Evolutionary conservation across 1,284 basidiomycete genomes (phyloP).

Genomic region (Gomphus bonarii): DNA sequence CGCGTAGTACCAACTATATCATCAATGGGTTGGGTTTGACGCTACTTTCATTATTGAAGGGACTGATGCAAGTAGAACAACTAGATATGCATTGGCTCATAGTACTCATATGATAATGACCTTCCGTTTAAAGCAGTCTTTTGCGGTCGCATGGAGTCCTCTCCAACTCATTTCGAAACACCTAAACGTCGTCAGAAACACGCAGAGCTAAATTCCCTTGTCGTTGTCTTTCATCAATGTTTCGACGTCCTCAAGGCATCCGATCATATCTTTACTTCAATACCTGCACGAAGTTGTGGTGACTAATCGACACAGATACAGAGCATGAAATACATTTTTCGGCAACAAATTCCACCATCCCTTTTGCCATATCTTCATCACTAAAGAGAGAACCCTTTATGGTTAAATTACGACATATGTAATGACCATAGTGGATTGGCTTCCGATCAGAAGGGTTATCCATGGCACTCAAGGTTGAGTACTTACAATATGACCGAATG

Average conservation of each 20-base stretch:
- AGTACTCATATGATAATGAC: too few relatives aligned
- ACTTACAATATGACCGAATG: too few relatives aligned
- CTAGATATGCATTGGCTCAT: too few relatives aligned
- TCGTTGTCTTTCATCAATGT: slow-evolving; percentile 5
- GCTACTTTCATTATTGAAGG: too few relatives aligned
- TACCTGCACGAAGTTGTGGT: background rate
- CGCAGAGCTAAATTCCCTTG: slow-evolving; percentile 7
- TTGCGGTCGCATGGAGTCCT: too few relatives aligned
- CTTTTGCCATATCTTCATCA: background rate
- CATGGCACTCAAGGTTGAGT: too few relatives aligned
- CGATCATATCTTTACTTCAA: slow-evolving; percentile 6
- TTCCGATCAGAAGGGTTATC: too few relatives aligned
- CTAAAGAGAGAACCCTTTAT: slow-evolving; percentile 3
- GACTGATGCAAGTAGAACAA: too few relatives aligned
- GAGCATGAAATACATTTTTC: background rate
- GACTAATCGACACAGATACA: too few relatives aligned
- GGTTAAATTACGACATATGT: slow-evolving; percentile 1
- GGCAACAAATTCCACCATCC: slow-evolving; percentile 7
- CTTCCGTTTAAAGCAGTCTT: too few relatives aligned
- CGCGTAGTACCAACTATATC: too few relatives aligned
- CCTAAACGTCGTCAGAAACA: background rate
- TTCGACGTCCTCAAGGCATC: slow-evolving; percentile 7
- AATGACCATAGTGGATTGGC: slow-evolving; percentile 2
- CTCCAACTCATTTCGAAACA: background rate
- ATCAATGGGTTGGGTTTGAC: too few relatives aligned